These are phyloP conservation scores for Rubroboletus satanas DNA, from an alignment of 768 basidiomycete genomes.

Conservation along the genomic window DNA sequence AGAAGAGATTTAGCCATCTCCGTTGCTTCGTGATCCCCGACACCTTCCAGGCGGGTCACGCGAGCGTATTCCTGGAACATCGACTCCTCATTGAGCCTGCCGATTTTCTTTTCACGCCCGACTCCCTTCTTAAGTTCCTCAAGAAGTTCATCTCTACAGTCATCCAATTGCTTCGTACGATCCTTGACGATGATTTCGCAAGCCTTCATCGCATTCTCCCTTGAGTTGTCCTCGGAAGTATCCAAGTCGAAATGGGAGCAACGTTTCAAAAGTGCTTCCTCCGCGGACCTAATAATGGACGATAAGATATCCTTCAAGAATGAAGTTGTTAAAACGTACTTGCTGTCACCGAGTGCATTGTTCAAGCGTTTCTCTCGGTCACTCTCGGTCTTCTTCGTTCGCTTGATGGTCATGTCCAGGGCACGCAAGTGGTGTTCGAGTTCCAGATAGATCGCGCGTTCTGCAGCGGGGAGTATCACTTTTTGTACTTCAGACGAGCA, in stretches of 20 bases:
- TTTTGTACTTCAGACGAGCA: conserved; percentile 60
- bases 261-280: conserved; percentile 90
- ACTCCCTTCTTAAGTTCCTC: conserved; percentile 62
- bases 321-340: conserved; percentile 37
- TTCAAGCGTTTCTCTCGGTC: conserved; percentile 88
- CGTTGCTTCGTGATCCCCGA: conserved; percentile 76
- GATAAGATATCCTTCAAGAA: not conserved
- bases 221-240: conserved; percentile 43
- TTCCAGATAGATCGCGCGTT: conserved; percentile 91
- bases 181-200: conserved; percentile 89
- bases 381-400: conserved; percentile 64
- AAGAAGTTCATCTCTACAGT: conserved; percentile 72
- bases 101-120: conserved; percentile 64
- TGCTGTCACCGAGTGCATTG: conserved; percentile 85
- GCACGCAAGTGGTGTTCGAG: conserved; percentile 90
- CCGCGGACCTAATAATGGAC: conserved; percentile 58
- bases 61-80: conserved; percentile 79
- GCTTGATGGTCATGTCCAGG: conserved; percentile 75
- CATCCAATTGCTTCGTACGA: conserved; percentile 72
- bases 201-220: conserved; percentile 80
- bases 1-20: conserved; percentile 55
- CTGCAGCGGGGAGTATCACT: conserved; percentile 83
- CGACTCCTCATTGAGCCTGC: conserved; percentile 60
- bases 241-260: conserved; percentile 94
- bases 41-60: conserved; percentile 57